Percentiles rank a stretch among this genome's conserved stretches.
These are phyloP conservation scores for Lentinula lateritia DNA, from an alignment of 768 basidiomycete species.

Conservation along the genomic window DNA sequence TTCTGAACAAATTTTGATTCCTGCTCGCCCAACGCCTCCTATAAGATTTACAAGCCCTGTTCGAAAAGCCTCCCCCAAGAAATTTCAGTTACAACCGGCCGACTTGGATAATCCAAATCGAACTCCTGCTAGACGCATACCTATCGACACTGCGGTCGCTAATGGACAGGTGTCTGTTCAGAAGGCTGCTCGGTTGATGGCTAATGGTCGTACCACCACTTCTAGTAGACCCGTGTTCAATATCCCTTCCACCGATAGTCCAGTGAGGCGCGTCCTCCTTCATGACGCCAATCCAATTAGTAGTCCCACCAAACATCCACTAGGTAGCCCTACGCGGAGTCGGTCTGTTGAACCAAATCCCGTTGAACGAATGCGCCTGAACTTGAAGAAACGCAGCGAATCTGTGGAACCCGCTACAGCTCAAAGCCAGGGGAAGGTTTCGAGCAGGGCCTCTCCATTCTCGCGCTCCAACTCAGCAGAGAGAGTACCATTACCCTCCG, in stretches of 20 bases:
- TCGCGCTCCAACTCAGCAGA: neutral
- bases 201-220: constrained; percentile 12
- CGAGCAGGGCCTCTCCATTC: neutral
- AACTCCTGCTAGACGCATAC: constrained; percentile 64
- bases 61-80: constrained; percentile 27
- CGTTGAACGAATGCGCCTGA: neutral
- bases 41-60: constrained; percentile 20
- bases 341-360: constrained; percentile 29
- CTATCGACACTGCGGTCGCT: constrained; percentile 44
- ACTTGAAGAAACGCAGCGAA: constrained; percentile 4
- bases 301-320: constrained; percentile 22
- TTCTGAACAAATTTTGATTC: constrained; percentile 5
- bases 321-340: constrained; percentile 25
- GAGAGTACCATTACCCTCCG: neutral
- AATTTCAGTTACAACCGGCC: constrained; percentile 22
- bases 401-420: constrained; percentile 11
- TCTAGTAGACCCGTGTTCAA: constrained; percentile 15
- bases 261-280: constrained; percentile 33
- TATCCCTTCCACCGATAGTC: constrained; percentile 31
- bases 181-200: constrained; percentile 33
- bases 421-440: neutral
- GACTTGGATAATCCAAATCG: constrained; percentile 32
- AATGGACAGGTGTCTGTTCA: constrained; percentile 46
- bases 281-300: constrained; percentile 28
- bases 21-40: constrained; percentile 12